Base-by-base conservation (phyloP, 345 rosid species). In the Alliaria petiolata region DNA sequence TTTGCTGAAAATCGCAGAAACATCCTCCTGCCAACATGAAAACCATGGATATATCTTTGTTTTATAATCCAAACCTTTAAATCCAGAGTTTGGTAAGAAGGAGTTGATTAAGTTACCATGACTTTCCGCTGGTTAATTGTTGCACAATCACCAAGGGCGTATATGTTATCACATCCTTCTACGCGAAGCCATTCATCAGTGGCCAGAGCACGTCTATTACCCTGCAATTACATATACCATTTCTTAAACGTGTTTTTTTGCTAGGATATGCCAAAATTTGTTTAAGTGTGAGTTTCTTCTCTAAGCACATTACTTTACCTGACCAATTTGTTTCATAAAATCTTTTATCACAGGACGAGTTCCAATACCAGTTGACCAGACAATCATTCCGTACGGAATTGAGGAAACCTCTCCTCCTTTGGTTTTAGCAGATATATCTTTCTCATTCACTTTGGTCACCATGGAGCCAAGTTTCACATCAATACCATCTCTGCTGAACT, bases 331-430 rank as follows among this genome's bases (percentile, higher is more conserved):
- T 81, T 85, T 80, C 99, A 95, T 95, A 67, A 91, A 91, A 71
- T 89, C 95, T 83, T 76, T 91, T n/a, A 89, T 78, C 53, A 89
- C 91, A 54, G 96, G 88, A 54, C 80, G 91, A 49, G 95, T 83
- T 72, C 95, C 99, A 76, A 91, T 91, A 62, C 99, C 99, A 55
- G 99, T 95, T 74, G 99, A 95, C 99, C 97, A 95, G 76, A 95
- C 95, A 61, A 85, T 87, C 99, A 95, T 87, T 59, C 99, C 99
- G 65, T 91, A 91, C 25, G 97, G 97, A 34, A 86, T 85, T 34
- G 87, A 67, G 43, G 84, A 61, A 49, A 69, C 75, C 69, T 83
- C 83, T 34, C 90, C 96, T 62, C 80, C 90, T 69, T 79, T 88
- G 59, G 51, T 86, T 84, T 87, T 95, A 8, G 97, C 86, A 40